Conservation (phyloP, 2,329 filamentous ascomycete species). For the Amauroascus verrucosus region DNA sequence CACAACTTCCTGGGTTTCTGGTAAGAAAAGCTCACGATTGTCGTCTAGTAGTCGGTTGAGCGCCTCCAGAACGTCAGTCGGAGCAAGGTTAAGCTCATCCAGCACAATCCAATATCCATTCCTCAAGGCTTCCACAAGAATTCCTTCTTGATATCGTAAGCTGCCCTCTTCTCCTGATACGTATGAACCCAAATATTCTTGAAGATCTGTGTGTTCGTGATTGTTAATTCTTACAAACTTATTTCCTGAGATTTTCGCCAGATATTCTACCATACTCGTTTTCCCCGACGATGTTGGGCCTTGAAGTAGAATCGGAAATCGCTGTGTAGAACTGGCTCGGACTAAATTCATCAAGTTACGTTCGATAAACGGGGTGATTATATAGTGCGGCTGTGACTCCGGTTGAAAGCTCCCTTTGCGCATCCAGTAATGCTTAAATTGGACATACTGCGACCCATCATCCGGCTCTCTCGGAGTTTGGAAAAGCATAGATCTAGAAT, state of each 20-base stretch:
- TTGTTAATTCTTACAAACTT: constrained; percentile 99
- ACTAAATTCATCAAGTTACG: constrained; percentile 91
- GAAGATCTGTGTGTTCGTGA: constrained; percentile 94
- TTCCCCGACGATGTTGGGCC: constrained; percentile 96
- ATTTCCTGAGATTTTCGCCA: constrained; percentile 93
- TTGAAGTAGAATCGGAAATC: constrained; percentile 90
- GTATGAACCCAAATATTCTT: constrained; percentile 95
- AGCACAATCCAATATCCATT: constrained; percentile 97
- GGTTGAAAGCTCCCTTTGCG: constrained; percentile 59
- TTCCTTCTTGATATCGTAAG: constrained; percentile 81
- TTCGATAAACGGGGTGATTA: constrained; percentile 90
- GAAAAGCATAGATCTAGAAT: constrained; percentile 61
- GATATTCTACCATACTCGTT: constrained; percentile 98
- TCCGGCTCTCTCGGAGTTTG: constrained; percentile 67
- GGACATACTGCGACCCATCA: constrained; percentile 68
- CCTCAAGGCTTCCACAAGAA: constrained; percentile 82
- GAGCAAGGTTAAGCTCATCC: constrained; percentile 92
- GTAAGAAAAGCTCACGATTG: constrained; percentile 88
- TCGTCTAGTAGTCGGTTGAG: constrained; percentile 92
- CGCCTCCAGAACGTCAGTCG: constrained; percentile 92
- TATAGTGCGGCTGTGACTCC: constrained; percentile 76
- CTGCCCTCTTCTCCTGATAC: constrained; percentile 76
- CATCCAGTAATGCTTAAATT: constrained; percentile 86
- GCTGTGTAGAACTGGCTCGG: constrained; percentile 78
- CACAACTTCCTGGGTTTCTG: constrained; percentile 90